Percentiles rank a stretch among this genome's conserved stretches.
Evolutionary conservation across 805 yeast genomes (phyloP).

Genomic region (Schizosaccharomyces octosporus): DNA sequence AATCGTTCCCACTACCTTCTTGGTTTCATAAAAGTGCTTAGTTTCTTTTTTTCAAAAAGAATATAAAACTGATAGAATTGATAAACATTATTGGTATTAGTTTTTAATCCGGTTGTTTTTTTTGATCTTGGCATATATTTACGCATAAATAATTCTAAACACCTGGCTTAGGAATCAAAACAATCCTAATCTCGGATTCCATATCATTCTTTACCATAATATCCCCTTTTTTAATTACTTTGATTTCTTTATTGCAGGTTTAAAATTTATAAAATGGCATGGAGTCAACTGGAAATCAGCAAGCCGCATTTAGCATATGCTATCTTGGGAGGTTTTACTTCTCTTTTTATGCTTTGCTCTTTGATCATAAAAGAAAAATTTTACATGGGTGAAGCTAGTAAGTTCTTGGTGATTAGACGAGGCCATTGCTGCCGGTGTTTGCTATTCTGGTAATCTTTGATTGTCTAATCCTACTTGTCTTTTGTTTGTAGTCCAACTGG

Average conservation of each 20-base stretch:
- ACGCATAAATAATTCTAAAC: no score
- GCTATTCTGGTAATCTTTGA: no score
- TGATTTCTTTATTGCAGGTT: neutral
- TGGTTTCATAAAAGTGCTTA: no score
- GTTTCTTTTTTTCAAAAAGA: no score
- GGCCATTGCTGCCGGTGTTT: neutral
- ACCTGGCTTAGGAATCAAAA: no score
- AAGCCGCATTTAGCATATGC: constrained; percentile 74
- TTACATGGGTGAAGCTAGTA: constrained; percentile 66
- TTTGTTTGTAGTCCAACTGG: neutral
- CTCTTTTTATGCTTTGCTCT: constrained; percentile 59
- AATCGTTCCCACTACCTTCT: no score
- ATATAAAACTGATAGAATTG: no score
- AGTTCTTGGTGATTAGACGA: constrained; percentile 1
- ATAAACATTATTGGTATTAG: no score
- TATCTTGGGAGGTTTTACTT: constrained; percentile 57
- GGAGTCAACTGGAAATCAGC: constrained; percentile 18
- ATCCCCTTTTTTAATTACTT: neutral
- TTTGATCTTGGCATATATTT: no score
- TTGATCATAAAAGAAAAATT: constrained; percentile 59
- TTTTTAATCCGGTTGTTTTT: no score
- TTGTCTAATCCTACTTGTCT: neutral
- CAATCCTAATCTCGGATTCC: no score
- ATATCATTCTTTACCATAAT: neutral
- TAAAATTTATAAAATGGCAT: neutral